These are phyloP conservation scores for Colletotrichum sp. DNA, from an alignment of 2,329 filamentous ascomycete genomes.

Conservation along the genomic window DNA sequence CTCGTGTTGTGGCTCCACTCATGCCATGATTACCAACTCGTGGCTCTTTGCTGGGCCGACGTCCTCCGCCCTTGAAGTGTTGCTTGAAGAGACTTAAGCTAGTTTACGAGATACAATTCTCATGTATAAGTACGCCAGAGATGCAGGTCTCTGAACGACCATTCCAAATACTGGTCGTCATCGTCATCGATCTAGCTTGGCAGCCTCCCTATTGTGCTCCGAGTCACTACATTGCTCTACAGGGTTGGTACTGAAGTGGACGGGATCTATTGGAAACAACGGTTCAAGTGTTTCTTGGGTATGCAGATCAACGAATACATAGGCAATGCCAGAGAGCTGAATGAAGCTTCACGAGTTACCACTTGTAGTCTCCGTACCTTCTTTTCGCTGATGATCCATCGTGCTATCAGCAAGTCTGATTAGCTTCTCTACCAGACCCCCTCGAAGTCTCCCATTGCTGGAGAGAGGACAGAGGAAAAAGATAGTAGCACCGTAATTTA, in stretches of 20 bases:
- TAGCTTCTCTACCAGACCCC: too few relatives aligned
- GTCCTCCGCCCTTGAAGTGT: neutral
- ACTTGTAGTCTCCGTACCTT: neutral
- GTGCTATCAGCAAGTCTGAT: rapidly evolving
- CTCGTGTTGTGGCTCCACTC: rapidly evolving
- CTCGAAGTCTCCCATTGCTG: neutral
- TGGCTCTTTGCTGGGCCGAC: neutral
- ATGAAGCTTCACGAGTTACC: rapidly evolving
- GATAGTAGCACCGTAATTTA: neutral
- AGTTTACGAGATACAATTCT: neutral
- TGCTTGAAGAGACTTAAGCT: neutral
- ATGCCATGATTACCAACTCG: rapidly evolving
- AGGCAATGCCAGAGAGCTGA: neutral
- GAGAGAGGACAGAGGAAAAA: neutral
- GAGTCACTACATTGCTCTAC: neutral
- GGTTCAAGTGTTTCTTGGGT: neutral
- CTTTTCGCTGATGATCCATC: neutral
- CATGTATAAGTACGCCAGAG: neutral
- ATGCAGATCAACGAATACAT: neutral
- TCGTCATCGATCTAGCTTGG: too few relatives aligned
- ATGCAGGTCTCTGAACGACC: neutral
- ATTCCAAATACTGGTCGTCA: too few relatives aligned
- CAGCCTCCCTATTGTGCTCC: neutral
- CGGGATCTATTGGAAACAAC: neutral
- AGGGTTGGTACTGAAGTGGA: neutral